Evolutionary conservation across 768 basidiomycete genomes (phyloP), one percentile per base, ranked within the genome.

Genomic region (Rhodotorula diobovata): DNA sequence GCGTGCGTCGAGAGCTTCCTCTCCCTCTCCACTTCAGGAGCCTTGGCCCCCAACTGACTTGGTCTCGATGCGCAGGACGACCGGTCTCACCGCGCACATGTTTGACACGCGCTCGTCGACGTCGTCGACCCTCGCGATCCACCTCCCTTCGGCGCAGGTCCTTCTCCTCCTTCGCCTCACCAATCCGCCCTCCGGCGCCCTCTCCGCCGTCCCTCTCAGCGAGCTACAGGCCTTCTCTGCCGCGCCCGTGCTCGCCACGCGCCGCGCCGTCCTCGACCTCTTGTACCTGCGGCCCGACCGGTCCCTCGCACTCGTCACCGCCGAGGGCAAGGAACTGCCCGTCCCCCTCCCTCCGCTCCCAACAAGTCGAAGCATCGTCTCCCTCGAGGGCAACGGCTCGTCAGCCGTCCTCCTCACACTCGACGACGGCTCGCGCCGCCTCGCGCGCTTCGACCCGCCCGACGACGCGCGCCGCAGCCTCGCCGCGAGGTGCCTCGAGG

Each of bases 181-280:
- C 15, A 80, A 83, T 39, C 76, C 83, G 34, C 81, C 63, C 30
- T 74, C 84, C 57, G 80, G 82, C 45, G 80, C 80, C 6, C 78
- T 87, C 60, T 80, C 82, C 65, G 82, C 85, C 37, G 77, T 76
- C 2, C 32, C 84, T 23, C 76, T 81, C 77, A 73, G 73, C 15
- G 62, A 72, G 51, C 70, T 83, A 20, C 79, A 81, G 15, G 89
- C 85, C 1, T 73, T 85, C 2, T 85, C 88, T 4, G 84, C 85
- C 0, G 81, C 84, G 1, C 81, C 90, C 7, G 80, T 93, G 50
- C 82, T 85, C 32, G 85, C 87, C 1, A 89, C 88, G 8, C 86
- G 93, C n/a, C 15, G 18, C 5, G 2, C 3, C 25, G 83, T 91
- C 25, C 83, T 83, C 78, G 93, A 96, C 79, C 81, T 92, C 16